Evolutionary conservation across 2,329 filamentous ascomycete species (phyloP).

Genomic region (Neonectria hederae): DNA sequence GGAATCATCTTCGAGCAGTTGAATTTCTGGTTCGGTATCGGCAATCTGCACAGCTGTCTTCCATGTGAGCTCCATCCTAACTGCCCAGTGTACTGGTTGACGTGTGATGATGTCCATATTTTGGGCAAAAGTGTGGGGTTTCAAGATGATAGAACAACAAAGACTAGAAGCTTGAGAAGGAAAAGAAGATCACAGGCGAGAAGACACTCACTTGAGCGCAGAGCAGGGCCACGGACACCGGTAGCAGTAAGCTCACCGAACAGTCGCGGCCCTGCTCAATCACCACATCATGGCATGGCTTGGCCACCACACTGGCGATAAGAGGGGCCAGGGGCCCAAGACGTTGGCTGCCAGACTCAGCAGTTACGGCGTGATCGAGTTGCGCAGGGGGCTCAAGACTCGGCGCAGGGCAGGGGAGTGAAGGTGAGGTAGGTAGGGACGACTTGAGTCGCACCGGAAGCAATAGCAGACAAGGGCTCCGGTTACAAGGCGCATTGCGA

Average conservation of each 20-base stretch:
- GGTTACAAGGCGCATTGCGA: constrained; percentile 23
- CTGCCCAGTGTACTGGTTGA: neutral
- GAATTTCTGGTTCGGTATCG: constrained; percentile 55
- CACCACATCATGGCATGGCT: constrained; percentile 21
- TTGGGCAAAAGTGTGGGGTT: constrained; percentile 15
- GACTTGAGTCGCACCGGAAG: neutral
- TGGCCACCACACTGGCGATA: constrained; percentile 26
- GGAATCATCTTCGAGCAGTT: constrained; percentile 46
- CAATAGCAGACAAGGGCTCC: constrained; percentile 7
- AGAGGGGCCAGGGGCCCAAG: constrained; percentile 17
- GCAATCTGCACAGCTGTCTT: constrained; percentile 65
- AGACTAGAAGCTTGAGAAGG: neutral
- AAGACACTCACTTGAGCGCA: constrained; percentile 23
- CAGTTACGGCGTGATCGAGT: constrained; percentile 18
- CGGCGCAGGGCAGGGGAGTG: constrained; percentile 20
- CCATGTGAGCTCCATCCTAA: constrained; percentile 36
- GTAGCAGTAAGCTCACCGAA: constrained; percentile 1
- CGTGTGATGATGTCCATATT: constrained; percentile 4
- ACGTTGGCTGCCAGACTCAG: constrained; percentile 16
- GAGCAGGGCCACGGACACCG: constrained; percentile 8
- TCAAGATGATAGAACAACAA: neutral
- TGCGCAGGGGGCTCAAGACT: constrained; percentile 19
- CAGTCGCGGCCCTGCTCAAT: constrained; percentile 13
- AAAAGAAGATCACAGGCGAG: neutral
- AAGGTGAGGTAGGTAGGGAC: neutral